These are phyloP conservation scores for Herpetospermum pedunculosum DNA, from an alignment of 306 rosid species.

Conservation along the genomic window DNA sequence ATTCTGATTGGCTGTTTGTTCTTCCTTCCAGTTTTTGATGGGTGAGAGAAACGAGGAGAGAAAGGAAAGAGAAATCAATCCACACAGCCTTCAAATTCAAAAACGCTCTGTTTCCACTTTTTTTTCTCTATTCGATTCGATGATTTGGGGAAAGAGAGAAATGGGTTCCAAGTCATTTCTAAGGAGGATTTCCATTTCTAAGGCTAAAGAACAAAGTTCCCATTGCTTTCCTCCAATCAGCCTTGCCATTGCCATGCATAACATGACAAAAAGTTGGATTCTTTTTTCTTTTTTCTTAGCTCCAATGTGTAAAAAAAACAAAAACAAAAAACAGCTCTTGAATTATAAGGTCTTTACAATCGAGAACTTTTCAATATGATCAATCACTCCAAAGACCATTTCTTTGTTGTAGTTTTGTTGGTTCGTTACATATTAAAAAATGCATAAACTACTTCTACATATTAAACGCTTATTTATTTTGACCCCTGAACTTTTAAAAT, in stretches of 20 bases:
- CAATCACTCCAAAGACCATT: no score
- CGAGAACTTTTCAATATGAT: no score
- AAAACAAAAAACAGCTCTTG: no score
- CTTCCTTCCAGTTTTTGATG: neutral
- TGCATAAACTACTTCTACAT: no score
- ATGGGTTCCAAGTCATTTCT: conserved; percentile 6
- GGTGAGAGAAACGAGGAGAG: neutral
- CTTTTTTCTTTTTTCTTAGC: no score
- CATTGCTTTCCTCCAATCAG: neutral
- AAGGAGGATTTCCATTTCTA: conserved; percentile 6
- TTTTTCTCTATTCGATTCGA: neutral
- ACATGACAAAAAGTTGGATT: conserved; percentile 8
- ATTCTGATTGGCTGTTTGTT: neutral
- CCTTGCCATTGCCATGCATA: neutral
- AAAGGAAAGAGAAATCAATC: neutral
- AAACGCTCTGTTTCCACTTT: neutral
- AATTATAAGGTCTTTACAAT: no score
- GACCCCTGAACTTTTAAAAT: no score
- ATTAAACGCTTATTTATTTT: no score
- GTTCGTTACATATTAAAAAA: no score
- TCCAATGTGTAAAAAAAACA: no score
- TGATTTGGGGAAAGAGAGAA: neutral
- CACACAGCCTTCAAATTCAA: neutral
- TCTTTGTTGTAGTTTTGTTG: no score
- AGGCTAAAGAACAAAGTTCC: neutral